Base-by-base conservation (phyloP, 352 stramenopile genomes). In the Phytophthora colocasiae region DNA sequence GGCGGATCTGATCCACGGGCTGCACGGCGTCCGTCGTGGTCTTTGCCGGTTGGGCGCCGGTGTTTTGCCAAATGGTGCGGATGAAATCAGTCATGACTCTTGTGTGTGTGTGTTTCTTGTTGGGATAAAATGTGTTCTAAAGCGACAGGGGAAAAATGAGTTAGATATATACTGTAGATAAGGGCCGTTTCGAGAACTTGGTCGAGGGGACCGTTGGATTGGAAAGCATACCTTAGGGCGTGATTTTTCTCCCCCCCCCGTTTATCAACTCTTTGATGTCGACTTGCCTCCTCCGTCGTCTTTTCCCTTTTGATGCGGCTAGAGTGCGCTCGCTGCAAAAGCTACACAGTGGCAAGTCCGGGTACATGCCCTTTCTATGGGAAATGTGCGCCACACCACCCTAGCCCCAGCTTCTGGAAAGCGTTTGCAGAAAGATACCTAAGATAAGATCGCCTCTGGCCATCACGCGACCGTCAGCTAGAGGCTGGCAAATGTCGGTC, bases 81-180 rank as follows among this genome's bases (percentile, higher is more conserved):
- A 93, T 85, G 39, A 91, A 91, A 34, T 93, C 84, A 12, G 84
- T 93, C 84, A 93, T 92, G 40, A n/a, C 63, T 59, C 6, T 50
- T 63, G 24, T 56, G 10, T 34, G 15, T 43, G 29, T 62, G 45
- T 57, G 29, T 62, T 38, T 38, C 38, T 53, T 50, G 50, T 54
- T 24, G 54, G 45, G 40, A 38, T 57, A 52, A 49, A 41, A 53
- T 62, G 51, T 69, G 31, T 59, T 39, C 65, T 73, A 68, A 58
- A 69, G 58, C 58, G 58, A 73, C 51, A 69, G 56, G 60, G 59
- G 15, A 55, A 22, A 22, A 22, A n/a, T n/a, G 24, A 54, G 31
- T 49, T 56, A 63, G 53, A 41, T 36, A n/a, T 55, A 44, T 72
- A 67, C 44, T 38, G 52, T 57, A 63, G 15, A 19, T 1, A 3